Evolutionary conservation across 768 basidiomycete species (phyloP), one percentile per base, ranked within the genome.

Genomic region (Termitomyces sp.): DNA sequence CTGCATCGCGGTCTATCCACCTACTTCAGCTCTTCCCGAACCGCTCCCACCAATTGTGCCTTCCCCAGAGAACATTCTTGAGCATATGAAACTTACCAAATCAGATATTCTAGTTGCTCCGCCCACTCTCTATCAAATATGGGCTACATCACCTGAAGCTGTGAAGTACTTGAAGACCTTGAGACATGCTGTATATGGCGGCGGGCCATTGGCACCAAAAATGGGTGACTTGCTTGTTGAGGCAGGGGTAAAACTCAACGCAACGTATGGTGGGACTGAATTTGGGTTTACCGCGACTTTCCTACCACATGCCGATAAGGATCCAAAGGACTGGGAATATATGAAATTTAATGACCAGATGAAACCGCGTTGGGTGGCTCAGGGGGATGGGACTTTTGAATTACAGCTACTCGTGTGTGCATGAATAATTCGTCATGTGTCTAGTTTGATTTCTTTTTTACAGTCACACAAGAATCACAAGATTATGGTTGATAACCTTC

Each of bases 51-150:
- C 80, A 2, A 57, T 73, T 5, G 65, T 69, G 34, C 76, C 78
- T 0, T 72, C 75, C 1, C 68, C 76, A 3, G 70, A 74, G 2
- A 76, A 75, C 55, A 68, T 78, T 31, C 61, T 81, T 3, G 70
- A 75, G 5, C 70, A 73, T 37, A 60, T 73, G 10, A 62, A 62
- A 18, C 56, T 66, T 34, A 70, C 66, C 0, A 62, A 69, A 12
- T 69, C 65, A n/a, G 65, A 70, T 13, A 55, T 56, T 2, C 49
- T 81, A 1, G 62, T 74, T 36, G 69, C 65, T 0, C 70, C 77
- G 18, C 78, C 80, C 0, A 48, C 73, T 0, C 64, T 81, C 15
- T 55, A 80, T 5, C 71, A 78, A 34, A 60, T 66, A 16, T 77
- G 77, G 73, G 66, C 66, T 3, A 62, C 68, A 33, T 66, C 67